A percentile compares a stretch with the other conserved stretches of the same genome.
These are phyloP conservation scores for Cladosporium austrohemisphaericum DNA, from an alignment of 2,329 filamentous ascomycete genomes.

Conservation along the genomic window DNA sequence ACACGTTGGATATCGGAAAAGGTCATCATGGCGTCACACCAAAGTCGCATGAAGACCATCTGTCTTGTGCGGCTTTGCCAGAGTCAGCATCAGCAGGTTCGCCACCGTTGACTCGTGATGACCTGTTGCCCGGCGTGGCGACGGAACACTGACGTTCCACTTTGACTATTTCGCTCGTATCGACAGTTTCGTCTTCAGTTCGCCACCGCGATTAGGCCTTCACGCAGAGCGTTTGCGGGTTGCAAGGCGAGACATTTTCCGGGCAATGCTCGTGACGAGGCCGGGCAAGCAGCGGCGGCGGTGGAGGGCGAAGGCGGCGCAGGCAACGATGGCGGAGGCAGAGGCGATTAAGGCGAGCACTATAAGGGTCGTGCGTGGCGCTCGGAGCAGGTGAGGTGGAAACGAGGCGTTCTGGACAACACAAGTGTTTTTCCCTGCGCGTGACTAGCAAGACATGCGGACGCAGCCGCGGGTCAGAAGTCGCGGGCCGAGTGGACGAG, in stretches of 20 bases:
- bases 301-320: not conserved
- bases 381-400: conserved; percentile 8
- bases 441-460: conserved; percentile 11
- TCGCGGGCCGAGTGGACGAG: conserved; percentile 3
- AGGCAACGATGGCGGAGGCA: not conserved
- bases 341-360: conserved; percentile 11
- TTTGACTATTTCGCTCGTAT: not conserved
- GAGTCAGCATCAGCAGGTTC: conserved; percentile 2
- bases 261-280: conserved; percentile 5
- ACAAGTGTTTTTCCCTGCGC: conserved; percentile 13
- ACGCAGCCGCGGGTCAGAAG: conserved; percentile 5
- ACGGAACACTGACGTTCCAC: conserved; percentile 5
- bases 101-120: not conserved
- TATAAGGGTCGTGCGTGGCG: conserved; percentile 10
- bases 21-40: no score
- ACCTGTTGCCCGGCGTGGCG: not conserved
- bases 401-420: conserved; percentile 9
- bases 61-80: not conserved
- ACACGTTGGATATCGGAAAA: no score
- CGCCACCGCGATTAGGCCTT: not conserved
- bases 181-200: not conserved
- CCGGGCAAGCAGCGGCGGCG: not conserved
- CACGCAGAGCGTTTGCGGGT: not conserved
- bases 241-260: conserved; percentile 8
- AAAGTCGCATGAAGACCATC: no score